phyloP scores from a whole-genome alignment of 345 rosid genomes.

The Citrus sinensis region DVS_A1.0 CM039167.1:2232501-2233000 shows the following conservation, averaged over 20 bases:
- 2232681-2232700: background rate
- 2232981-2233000: constrained; percentile 54
- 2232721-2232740: constrained; percentile 21
- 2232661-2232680: background rate
- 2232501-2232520: too few species aligned
- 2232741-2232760: constrained; percentile 3
- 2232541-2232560: background rate
- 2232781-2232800: constrained; percentile 57
- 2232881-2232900: constrained; percentile 40
- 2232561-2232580: background rate
- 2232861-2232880: constrained; percentile 42
- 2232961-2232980: constrained; percentile 39
- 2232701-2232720: background rate
- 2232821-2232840: constrained; percentile 48
- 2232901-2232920: background rate
- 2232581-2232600: background rate
- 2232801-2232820: constrained; percentile 37
- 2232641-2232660: background rate
- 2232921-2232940: background rate
- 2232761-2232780: constrained; percentile 40
- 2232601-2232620: constrained; percentile 7
- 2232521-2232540: background rate
- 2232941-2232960: background rate
- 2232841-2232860: constrained; percentile 43
- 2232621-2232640: constrained; percentile 13